These are phyloP conservation scores for Priceomyces castillae DNA, from an alignment of 805 yeast genomes.

Conservation along the genomic window DNA sequence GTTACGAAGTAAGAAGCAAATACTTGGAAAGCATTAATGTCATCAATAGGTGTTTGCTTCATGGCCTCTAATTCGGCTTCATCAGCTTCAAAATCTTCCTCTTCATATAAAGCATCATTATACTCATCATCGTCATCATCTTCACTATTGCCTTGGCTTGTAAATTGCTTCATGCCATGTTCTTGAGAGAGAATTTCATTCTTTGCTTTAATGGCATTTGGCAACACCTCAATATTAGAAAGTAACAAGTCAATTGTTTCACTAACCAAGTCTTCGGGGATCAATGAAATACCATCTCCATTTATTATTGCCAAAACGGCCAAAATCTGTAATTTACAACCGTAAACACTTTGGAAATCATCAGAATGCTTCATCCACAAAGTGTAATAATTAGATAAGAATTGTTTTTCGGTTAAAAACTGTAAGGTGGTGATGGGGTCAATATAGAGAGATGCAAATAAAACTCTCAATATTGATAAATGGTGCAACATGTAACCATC, in stretches of 20 bases:
- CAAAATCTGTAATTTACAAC: slow-evolving; percentile 51
- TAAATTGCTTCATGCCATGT: slow-evolving; percentile 27
- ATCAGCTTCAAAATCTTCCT: slow-evolving; percentile 47
- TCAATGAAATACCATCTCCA: slow-evolving; percentile 24
- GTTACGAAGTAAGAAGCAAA: slow-evolving; percentile 54
- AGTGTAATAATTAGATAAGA: slow-evolving; percentile 38
- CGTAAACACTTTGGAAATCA: slow-evolving; percentile 52
- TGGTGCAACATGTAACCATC: slow-evolving; percentile 45
- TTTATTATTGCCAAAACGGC: slow-evolving; percentile 42
- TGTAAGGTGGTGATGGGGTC: slow-evolving; percentile 37
- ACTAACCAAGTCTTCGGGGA: slow-evolving; percentile 34
- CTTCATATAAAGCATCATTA: slow-evolving; percentile 28
- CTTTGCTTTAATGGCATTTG: slow-evolving; percentile 48
- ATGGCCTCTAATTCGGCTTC: slow-evolving; percentile 83
- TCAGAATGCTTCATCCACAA: slow-evolving; percentile 49
- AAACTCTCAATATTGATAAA: slow-evolving; percentile 41
- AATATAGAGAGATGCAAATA: slow-evolving; percentile 39
- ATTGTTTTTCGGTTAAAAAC: slow-evolving; percentile 35
- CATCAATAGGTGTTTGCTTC: slow-evolving; percentile 75
- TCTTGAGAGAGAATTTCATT: slow-evolving; percentile 44
- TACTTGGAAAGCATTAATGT: slow-evolving; percentile 64
- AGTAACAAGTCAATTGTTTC: slow-evolving; percentile 41
- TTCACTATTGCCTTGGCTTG: slow-evolving; percentile 17
- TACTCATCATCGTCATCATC: slow-evolving; percentile 31
- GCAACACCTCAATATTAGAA: slow-evolving; percentile 42